These are phyloP conservation scores for Pythium vanterpoolii DNA, from an alignment of 352 stramenopile genomes.

Conservation along the genomic window DNA sequence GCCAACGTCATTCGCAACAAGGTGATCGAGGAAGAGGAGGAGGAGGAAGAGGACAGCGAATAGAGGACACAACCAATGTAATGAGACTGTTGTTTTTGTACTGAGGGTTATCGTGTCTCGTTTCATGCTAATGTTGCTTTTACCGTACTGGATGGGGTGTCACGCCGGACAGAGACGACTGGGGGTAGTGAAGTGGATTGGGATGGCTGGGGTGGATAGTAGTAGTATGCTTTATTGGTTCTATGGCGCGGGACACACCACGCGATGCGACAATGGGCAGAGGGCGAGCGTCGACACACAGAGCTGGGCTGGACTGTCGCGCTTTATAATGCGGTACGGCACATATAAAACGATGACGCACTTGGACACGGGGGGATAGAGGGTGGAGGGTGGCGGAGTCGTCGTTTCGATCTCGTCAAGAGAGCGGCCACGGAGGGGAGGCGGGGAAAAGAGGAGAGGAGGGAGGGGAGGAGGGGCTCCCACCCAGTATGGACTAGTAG, in stretches of 20 bases:
- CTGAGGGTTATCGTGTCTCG: neutral
- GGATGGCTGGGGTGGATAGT: no score
- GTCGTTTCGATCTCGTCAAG: neutral
- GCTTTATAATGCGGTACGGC: conserved; percentile 5
- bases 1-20: conserved; percentile 60
- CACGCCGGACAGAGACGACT: no score
- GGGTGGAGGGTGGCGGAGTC: neutral
- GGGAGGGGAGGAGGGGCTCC: neutral
- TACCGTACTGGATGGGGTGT: no score
- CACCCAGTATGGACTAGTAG: conserved; percentile 20
- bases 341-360: conserved; percentile 6
- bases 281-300: neutral
- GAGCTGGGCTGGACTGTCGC: neutral
- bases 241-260: no score
- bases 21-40: conserved; percentile 14
- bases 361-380: neutral
- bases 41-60: neutral
- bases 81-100: neutral
- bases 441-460: neutral
- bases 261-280: no score
- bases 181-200: no score
- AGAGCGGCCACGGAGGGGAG: neutral
- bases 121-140: no score
- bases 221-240: no score
- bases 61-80: neutral